Evolutionary conservation across 257 asterid species (phyloP).

Genomic region (Nicotiana sylvestris): DNA sequence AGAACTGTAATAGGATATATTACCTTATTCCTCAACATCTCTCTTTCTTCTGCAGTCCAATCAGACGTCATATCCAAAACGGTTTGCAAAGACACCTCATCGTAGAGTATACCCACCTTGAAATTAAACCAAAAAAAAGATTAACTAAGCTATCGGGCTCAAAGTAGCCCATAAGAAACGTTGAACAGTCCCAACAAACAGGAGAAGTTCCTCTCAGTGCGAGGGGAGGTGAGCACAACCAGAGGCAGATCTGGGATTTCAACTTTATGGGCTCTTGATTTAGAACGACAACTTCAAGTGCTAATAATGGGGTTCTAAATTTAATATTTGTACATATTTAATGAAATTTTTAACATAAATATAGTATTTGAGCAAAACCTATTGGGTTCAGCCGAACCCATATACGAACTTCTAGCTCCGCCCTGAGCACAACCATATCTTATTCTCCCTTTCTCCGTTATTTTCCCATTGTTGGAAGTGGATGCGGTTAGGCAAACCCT

Average conservation of each 20-base stretch:
- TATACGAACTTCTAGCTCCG: too few species aligned
- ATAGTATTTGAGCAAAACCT: too few species aligned
- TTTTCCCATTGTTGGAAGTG: not conserved
- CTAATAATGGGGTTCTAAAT: too few species aligned
- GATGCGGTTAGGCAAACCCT: not conserved
- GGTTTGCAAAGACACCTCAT: conserved; percentile 70
- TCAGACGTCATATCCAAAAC: conserved; percentile 84
- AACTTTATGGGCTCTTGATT: too few species aligned
- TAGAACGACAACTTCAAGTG: too few species aligned
- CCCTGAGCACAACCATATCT: not conserved
- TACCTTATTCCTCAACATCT: conserved; percentile 92
- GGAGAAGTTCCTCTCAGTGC: not conserved
- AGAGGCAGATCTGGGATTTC: too few species aligned
- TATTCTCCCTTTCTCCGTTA: not conserved
- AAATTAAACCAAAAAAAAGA: not conserved
- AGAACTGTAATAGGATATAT: not conserved
- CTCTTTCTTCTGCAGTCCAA: conserved; percentile 83
- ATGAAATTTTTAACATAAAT: too few species aligned
- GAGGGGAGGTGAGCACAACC: not conserved
- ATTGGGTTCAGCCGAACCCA: too few species aligned
- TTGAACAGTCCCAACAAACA: not conserved
- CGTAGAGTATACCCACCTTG: conserved; percentile 92
- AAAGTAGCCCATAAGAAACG: not conserved
- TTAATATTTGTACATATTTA: too few species aligned
- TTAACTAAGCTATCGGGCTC: not conserved